Conservation (phyloP, 768 basidiomycete genomes). For the Aureoboletus auriporus region DNA sequence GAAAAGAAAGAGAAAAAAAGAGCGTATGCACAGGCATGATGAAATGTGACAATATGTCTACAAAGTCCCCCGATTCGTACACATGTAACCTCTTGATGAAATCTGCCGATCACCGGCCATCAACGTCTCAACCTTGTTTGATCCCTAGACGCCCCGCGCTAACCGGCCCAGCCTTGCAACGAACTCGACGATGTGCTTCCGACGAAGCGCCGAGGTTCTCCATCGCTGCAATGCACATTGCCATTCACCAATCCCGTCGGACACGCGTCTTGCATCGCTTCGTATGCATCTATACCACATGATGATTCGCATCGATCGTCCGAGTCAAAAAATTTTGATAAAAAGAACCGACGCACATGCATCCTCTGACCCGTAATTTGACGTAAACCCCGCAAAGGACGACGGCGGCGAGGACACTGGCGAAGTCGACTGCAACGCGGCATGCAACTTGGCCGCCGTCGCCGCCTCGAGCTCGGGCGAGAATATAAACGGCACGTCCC, state of each 20-base stretch:
- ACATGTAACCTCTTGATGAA: no score
- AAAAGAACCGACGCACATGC: constrained; percentile 25
- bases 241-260: constrained; percentile 4
- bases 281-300: constrained; percentile 8
- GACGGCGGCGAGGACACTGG: constrained; percentile 1
- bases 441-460: constrained; percentile 26
- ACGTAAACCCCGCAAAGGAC: constrained; percentile 16
- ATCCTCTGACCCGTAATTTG: constrained; percentile 23
- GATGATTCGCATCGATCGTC: constrained; percentile 1
- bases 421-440: constrained; percentile 19
- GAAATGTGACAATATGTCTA: no score
- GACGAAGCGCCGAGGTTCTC: constrained; percentile 8
- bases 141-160: neutral
- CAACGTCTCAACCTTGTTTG: no score
- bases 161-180: constrained; percentile 28
- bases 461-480: constrained; percentile 29
- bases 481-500: constrained; percentile 30
- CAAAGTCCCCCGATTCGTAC: no score
- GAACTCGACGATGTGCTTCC: constrained; percentile 24
- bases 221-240: constrained; percentile 3
- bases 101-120: no score
- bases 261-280: constrained; percentile 3
- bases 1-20: no score
- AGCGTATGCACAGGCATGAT: no score
- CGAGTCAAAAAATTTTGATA: neutral